A percentile compares a stretch with the other conserved stretches of the same genome.
Evolutionary conservation across 768 basidiomycete species (phyloP).

Genomic region (Neoboletus brunneissimus): DNA sequence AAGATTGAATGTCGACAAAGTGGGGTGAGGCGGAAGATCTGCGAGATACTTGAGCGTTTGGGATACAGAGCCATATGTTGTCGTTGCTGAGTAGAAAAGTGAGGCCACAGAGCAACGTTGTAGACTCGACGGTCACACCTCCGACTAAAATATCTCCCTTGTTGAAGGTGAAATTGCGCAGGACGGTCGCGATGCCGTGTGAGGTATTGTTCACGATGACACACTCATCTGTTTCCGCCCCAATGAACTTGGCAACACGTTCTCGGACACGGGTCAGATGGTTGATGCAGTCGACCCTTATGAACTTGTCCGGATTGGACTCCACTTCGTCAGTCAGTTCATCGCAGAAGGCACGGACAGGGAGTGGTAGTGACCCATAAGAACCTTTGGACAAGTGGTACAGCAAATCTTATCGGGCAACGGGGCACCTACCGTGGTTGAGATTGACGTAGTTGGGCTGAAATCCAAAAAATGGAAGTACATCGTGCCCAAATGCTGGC

Average conservation of each 20-base stretch:
- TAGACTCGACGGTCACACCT: constrained; percentile 22
- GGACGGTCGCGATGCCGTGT: constrained; percentile 54
- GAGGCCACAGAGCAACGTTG: not conserved
- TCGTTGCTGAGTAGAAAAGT: constrained; percentile 39
- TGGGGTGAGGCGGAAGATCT: constrained; percentile 56
- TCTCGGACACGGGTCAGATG: constrained; percentile 40
- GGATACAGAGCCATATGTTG: constrained; percentile 55
- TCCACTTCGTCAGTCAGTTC: constrained; percentile 45
- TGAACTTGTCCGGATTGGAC: constrained; percentile 55
- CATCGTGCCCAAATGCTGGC: constrained; percentile 54
- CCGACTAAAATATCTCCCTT: constrained; percentile 63
- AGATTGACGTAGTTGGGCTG: constrained; percentile 60
- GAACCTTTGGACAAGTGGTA: constrained; percentile 42
- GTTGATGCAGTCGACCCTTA: constrained; percentile 36
- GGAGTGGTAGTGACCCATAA: constrained; percentile 53
- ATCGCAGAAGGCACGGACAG: constrained; percentile 46
- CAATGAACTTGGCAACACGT: constrained; percentile 47
- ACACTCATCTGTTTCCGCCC: constrained; percentile 55
- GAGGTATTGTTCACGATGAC: constrained; percentile 41
- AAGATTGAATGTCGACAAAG: constrained; percentile 46
- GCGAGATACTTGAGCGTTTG: constrained; percentile 51
- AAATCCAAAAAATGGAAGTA: constrained; percentile 54
- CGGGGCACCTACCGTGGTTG: constrained; percentile 52
- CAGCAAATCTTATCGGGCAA: not conserved
- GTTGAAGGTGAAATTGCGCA: constrained; percentile 53